Evolutionary conservation across 352 stramenopile species (phyloP), one percentile per base, ranked within the genome.

Genomic region (Pythium brachiatum): DNA sequence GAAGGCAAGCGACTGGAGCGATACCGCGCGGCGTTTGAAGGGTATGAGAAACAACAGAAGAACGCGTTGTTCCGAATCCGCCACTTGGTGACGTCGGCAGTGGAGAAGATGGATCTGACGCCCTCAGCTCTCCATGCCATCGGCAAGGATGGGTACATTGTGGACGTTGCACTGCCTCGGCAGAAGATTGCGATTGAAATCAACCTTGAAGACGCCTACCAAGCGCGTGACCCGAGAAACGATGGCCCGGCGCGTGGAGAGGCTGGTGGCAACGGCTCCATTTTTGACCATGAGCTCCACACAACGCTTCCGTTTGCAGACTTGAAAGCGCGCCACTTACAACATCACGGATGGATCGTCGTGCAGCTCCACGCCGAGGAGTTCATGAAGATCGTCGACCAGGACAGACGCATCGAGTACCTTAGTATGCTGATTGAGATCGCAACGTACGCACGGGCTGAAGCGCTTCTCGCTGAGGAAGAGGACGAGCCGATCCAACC

Each of bases 361-460:
- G 86, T 92, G 53, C 73, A 90, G 51, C 54, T 92, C 15, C 76
- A 79, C 18, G 72, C 71, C 2, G 72, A 85, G 50, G 69, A 69
- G 34, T 90, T 89, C 51, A 64, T 80, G 64, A 47, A 81, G n/a
- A 68, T 90, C 5, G 50, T 64, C 12, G 78, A 66, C 21, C 53
- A 76, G 13, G 75, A 88, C 16, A 72, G 84, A 34, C 77, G 83
- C 23, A 68, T 75, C 31, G 70, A 81, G 60, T 75, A 89, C 57
- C 57, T 92, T 53, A 88, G 77, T 34, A 86, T 86, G 72, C 53
- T 88, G 41, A 73, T 92, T 57, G 83, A 92, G 62, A 78, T 92
- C 18, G 83, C 79, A 20, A 84, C 68, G 31, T 71, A 71, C 41
- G 62, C 64, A 23, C 58, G 58, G 27, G 64, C 54, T 3, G 26